Percentiles rank a stretch among this genome's conserved stretches.
Conservation (phyloP, 306 rosid species). For the Pachyrhizus erosus region DNA sequence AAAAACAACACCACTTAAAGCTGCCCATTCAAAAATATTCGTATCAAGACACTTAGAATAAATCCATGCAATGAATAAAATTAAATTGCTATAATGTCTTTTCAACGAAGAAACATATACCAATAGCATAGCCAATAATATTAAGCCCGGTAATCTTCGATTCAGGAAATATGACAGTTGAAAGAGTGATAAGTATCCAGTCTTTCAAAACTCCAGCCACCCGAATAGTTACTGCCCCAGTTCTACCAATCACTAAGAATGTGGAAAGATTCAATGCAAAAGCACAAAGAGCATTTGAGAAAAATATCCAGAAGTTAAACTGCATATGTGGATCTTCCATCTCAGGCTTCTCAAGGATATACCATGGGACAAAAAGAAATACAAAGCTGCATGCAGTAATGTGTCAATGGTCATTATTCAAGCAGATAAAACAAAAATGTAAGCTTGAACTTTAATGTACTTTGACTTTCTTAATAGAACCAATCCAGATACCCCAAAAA, state of each 20-base stretch:
- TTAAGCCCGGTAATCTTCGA: slow-evolving; percentile 87
- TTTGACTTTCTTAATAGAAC: slow-evolving; percentile 11
- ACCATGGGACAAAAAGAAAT: slow-evolving; percentile 95
- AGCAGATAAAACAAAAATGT: slow-evolving; percentile 10
- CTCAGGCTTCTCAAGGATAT: slow-evolving; percentile 85
- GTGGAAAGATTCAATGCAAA: slow-evolving; percentile 96
- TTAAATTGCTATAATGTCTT: slow-evolving; percentile 27
- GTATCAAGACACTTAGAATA: not conserved
- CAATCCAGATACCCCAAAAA: slow-evolving; percentile 30
- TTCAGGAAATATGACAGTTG: slow-evolving; percentile 95
- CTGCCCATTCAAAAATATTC: slow-evolving; percentile 55
- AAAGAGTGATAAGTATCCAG: slow-evolving; percentile 96
- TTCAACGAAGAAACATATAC: slow-evolving; percentile 56
- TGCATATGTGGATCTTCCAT: slow-evolving; percentile 90
- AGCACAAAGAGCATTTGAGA: slow-evolving; percentile 92
- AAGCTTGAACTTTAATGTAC: slow-evolving; percentile 13
- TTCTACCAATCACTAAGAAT: slow-evolving; percentile 95
- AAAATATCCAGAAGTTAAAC: slow-evolving; percentile 97
- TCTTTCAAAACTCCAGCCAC: slow-evolving; percentile 99
- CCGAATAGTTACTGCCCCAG: slow-evolving; percentile 97
- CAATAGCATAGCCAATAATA: slow-evolving; percentile 91
- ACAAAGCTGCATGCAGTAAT: slow-evolving; percentile 70
- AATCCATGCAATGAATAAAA: slow-evolving; percentile 31
- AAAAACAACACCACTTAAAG: slow-evolving; percentile 85
- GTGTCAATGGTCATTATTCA: slow-evolving; percentile 36